Evolutionary conservation across 225 moss, liverwort and hornwort species (phyloP).

Genomic region (Rhytidiadelphus loreus): DNA sequence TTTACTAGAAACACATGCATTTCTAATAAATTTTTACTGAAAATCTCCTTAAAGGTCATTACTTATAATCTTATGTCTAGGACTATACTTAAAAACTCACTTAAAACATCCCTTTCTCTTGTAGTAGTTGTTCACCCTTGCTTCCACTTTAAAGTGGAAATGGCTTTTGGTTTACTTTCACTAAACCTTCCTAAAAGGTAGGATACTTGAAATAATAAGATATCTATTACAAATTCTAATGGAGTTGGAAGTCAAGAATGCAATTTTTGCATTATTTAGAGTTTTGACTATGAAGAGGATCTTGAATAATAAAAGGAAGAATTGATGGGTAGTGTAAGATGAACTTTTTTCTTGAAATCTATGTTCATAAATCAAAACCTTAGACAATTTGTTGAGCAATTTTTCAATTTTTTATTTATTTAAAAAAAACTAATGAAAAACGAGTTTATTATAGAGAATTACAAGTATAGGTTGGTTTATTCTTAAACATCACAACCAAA

Average conservation of each 20-base stretch:
- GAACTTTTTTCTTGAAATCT: rapidly evolving
- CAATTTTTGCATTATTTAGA: no score
- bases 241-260: rapidly evolving
- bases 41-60: no score
- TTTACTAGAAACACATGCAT: no score
- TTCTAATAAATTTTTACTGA: no score
- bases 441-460: no score
- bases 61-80: no score
- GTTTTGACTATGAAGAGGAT: background rate
- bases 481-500: background rate
- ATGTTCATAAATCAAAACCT: background rate
- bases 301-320: background rate
- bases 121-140: rapidly evolving
- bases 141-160: background rate
- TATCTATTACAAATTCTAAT: background rate
- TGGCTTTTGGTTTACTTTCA: background rate
- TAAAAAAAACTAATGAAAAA: background rate
- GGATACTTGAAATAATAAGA: background rate
- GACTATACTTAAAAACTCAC: no score
- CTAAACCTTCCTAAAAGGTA: rapidly evolving
- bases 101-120: no score
- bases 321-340: background rate
- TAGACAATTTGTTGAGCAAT: background rate
- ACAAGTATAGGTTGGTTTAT: background rate
- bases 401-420: background rate